phyloP scores from a whole-genome alignment of 768 basidiomycete species.

The Agaricus sinodeliciosus region DNA sequence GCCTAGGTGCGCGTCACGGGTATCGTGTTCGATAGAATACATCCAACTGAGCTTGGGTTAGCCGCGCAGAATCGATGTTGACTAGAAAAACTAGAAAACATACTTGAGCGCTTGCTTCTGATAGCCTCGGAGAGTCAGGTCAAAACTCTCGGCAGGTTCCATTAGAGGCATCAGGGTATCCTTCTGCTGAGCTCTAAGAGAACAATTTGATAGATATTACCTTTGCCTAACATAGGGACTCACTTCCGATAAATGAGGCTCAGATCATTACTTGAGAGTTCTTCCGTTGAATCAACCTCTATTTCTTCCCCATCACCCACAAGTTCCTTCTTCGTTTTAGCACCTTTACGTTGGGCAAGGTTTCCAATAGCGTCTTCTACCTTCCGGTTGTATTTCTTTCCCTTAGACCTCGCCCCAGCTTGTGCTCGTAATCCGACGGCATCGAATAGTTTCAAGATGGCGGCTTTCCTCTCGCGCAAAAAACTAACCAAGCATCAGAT shows the following conservation, averaged over 20 bases:
- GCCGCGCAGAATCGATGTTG: background rate
- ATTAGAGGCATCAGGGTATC: constrained; percentile 74
- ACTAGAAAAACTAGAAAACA: constrained; percentile 17
- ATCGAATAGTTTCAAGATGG: constrained; percentile 70
- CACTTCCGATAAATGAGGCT: constrained; percentile 83
- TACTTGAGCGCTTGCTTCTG: constrained; percentile 89
- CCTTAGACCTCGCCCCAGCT: constrained; percentile 32
- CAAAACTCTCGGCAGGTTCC: constrained; percentile 75
- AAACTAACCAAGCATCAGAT: constrained; percentile 21
- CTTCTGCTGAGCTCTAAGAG: constrained; percentile 70
- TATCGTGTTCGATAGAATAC: constrained; percentile 77
- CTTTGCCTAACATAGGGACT: constrained; percentile 9
- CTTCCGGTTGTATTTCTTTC: constrained; percentile 25
- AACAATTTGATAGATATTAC: constrained; percentile 1
- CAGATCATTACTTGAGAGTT: constrained; percentile 74
- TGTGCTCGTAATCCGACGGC: constrained; percentile 64
- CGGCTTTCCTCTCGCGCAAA: constrained; percentile 75
- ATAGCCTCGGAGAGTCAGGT: constrained; percentile 71
- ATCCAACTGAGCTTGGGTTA: constrained; percentile 68
- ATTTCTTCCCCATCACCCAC: constrained; percentile 78
- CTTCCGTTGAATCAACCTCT: constrained; percentile 79
- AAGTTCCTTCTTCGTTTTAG: constrained; percentile 52
- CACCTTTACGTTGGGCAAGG: constrained; percentile 28
- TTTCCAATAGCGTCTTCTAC: constrained; percentile 35
- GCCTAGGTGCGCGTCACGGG: constrained; percentile 59